These are phyloP conservation scores for Dioscorea alata DNA, from an alignment of 106 monocot species.

Conservation along the genomic window DNA sequence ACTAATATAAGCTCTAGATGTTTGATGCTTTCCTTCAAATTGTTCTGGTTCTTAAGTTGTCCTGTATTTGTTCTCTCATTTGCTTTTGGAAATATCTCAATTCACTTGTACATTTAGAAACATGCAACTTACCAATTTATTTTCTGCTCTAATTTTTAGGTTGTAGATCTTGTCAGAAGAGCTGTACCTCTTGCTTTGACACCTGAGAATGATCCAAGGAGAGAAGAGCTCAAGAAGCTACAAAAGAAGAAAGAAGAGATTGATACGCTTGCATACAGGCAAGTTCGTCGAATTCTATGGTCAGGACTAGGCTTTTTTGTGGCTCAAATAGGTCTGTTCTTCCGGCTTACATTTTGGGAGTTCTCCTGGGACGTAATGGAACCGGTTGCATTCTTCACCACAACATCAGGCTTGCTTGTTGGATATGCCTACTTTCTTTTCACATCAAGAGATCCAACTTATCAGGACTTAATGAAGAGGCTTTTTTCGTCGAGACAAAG, in stretches of 20 bases:
- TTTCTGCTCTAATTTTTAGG: conserved; percentile 22
- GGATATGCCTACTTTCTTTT: conserved; percentile 87
- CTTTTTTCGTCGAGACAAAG: conserved; percentile 63
- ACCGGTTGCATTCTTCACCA: conserved; percentile 80
- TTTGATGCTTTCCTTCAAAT: no score
- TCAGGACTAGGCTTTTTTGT: conserved; percentile 66
- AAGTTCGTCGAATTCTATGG: conserved; percentile 77
- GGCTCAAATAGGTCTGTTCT: conserved; percentile 76
- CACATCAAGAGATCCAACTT: conserved; percentile 89
- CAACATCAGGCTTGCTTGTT: conserved; percentile 57
- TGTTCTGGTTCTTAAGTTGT: no score
- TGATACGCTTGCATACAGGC: conserved; percentile 73
- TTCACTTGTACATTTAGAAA: not conserved
- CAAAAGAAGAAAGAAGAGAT: conserved; percentile 73
- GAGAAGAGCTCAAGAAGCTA: conserved; percentile 71
- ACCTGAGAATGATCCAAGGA: conserved; percentile 72
- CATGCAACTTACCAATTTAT: not conserved
- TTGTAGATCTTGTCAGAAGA: conserved; percentile 76
- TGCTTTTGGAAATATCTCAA: not conserved
- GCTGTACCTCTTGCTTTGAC: conserved; percentile 70
- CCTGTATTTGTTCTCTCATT: not conserved
- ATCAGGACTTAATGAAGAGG: conserved; percentile 86
- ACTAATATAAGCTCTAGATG: no score
- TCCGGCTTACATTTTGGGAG: conserved; percentile 96
- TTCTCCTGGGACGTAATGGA: conserved; percentile 99